phyloP scores from a whole-genome alignment of 768 basidiomycete genomes.

The Agrocybe praecox region DNA sequence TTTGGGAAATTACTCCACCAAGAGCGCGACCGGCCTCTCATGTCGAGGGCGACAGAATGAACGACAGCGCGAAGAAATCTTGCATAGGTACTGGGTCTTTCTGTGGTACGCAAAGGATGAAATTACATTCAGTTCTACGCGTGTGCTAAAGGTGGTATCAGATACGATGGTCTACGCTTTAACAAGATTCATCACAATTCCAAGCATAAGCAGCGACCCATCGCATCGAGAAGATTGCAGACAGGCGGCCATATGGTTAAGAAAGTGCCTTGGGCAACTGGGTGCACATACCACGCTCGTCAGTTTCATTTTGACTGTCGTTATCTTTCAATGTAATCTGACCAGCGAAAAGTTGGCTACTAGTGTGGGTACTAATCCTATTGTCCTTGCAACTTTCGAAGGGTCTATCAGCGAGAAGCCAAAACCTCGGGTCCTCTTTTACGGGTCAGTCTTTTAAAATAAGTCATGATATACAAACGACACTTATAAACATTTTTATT shows the following conservation, averaged over 20 bases:
- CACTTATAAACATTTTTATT: background rate
- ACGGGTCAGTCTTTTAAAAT: slow-evolving; percentile 58
- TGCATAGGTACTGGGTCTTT: slow-evolving; percentile 25
- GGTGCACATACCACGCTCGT: slow-evolving; percentile 84
- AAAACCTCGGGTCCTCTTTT: slow-evolving; percentile 84
- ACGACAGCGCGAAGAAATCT: slow-evolving; percentile 11
- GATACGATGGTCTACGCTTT: slow-evolving; percentile 81
- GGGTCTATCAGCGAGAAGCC: slow-evolving; percentile 60
- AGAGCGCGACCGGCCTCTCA: slow-evolving; percentile 18
- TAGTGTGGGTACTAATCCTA: slow-evolving; percentile 76
- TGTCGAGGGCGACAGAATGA: slow-evolving; percentile 15
- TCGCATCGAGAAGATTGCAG: slow-evolving; percentile 83
- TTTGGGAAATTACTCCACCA: slow-evolving; percentile 55
- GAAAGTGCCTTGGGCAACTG: slow-evolving; percentile 84
- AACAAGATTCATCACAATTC: slow-evolving; percentile 85
- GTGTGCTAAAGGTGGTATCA: slow-evolving; percentile 17
- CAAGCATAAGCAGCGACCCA: slow-evolving; percentile 76
- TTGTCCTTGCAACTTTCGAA: slow-evolving; percentile 87
- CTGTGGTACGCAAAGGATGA: slow-evolving; percentile 17
- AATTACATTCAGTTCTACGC: background rate
- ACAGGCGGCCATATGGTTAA: slow-evolving; percentile 92
- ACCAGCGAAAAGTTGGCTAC: slow-evolving; percentile 62
- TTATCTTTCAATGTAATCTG: background rate
- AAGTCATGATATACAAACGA: background rate
- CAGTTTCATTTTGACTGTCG: slow-evolving; percentile 19